These are phyloP conservation scores for Mycena rosella DNA, from an alignment of 768 basidiomycete species.

Conservation along the genomic window DNA sequence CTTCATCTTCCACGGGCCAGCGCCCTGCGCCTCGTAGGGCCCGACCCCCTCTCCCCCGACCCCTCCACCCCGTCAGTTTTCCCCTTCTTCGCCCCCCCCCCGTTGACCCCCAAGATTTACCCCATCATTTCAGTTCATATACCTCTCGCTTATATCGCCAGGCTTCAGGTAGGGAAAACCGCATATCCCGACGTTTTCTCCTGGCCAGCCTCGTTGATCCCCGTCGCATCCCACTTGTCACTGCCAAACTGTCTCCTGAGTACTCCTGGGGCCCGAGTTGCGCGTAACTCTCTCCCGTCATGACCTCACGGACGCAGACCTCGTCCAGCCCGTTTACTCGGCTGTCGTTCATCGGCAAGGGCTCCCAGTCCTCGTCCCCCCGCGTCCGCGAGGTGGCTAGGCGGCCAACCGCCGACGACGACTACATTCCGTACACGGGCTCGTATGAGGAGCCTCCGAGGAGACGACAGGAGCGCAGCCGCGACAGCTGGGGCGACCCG, in stretches of 20 bases:
- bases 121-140: slow-evolving; percentile 22
- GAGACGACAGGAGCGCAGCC: slow-evolving; percentile 43
- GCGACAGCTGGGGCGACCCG: slow-evolving; percentile 59
- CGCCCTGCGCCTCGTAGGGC: background rate
- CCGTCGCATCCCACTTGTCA: slow-evolving; percentile 8
- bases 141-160: slow-evolving; percentile 1
- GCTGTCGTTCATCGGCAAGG: slow-evolving; percentile 31
- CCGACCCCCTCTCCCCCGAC: background rate
- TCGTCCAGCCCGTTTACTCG: slow-evolving; percentile 33
- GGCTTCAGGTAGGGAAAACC: too few relatives aligned
- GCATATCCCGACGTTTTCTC: too few relatives aligned
- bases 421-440: slow-evolving; percentile 77
- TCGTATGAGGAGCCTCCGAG: slow-evolving; percentile 62
- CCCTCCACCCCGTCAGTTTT: slow-evolving; percentile 11
- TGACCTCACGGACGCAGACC: slow-evolving; percentile 34
- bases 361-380: slow-evolving; percentile 20
- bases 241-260: slow-evolving; percentile 30
- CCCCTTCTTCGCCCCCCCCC: background rate
- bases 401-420: slow-evolving; percentile 57
- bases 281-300: slow-evolving; percentile 7
- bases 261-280: slow-evolving; percentile 6
- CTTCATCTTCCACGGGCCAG: slow-evolving; percentile 8
- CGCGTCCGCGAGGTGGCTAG: slow-evolving; percentile 9
- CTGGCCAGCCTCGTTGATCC: background rate
- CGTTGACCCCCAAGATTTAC: slow-evolving; percentile 7